Evolutionary conservation across 495 filamentous ascomycete species (phyloP).

Genomic region (Aspergillus indologenus): DNA sequence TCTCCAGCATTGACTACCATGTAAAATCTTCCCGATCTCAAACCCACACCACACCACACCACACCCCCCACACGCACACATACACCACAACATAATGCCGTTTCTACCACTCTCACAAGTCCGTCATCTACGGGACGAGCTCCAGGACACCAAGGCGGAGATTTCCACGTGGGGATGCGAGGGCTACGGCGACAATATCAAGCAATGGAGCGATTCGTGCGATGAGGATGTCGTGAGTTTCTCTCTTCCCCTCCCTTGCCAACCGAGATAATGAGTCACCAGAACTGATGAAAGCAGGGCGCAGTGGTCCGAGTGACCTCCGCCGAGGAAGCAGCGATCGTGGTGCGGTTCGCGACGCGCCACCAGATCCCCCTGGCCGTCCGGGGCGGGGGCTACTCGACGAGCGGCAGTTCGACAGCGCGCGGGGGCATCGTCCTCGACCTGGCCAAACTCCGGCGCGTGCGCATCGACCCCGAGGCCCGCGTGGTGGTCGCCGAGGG

Average conservation of each 20-base stretch:
- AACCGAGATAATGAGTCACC: not conserved
- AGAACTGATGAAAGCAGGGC: slow-evolving; percentile 3
- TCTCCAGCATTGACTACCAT: too few relatives aligned
- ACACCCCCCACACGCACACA: too few relatives aligned
- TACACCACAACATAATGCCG: not conserved
- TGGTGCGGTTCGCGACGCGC: slow-evolving; percentile 10
- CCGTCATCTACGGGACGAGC: not conserved
- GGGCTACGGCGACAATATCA: slow-evolving; percentile 9
- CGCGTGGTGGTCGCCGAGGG: slow-evolving; percentile 43
- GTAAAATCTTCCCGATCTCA: too few relatives aligned
- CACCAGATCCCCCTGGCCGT: slow-evolving; percentile 4
- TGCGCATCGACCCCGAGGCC: not conserved
- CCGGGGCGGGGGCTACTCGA: slow-evolving; percentile 6
- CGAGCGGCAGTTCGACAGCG: slow-evolving; percentile 2
- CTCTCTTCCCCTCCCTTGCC: too few relatives aligned
- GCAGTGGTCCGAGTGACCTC: slow-evolving; percentile 8
- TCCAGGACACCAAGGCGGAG: not conserved
- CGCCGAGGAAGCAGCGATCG: slow-evolving; percentile 4
- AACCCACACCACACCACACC: too few relatives aligned
- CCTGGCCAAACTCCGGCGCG: not conserved
- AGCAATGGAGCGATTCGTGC: slow-evolving; percentile 18
- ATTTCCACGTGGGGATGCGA: not conserved
- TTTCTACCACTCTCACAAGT: not conserved
- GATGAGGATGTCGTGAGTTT: slow-evolving; percentile 11
- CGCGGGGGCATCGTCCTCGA: not conserved